Percentiles rank a stretch among this genome's conserved stretches.
Conservation (phyloP, 1,139 yeast species). For the Lodderomyces metapsilosis region DNA sequence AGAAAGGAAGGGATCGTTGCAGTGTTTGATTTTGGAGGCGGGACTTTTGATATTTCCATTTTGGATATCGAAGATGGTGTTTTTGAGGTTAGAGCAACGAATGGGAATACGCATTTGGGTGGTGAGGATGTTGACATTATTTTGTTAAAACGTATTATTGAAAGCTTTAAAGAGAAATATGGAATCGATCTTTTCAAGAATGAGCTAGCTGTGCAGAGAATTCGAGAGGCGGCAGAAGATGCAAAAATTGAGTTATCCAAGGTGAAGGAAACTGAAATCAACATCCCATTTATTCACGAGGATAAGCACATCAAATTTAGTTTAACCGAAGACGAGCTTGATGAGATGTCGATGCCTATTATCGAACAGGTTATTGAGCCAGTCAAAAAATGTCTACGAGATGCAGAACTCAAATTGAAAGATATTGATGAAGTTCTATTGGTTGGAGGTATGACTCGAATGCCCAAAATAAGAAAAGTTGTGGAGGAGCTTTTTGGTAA, state of each 20-base stretch:
- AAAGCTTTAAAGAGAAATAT: conserved; percentile 39
- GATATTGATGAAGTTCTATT: conserved; percentile 71
- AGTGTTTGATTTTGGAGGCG: conserved; percentile 82
- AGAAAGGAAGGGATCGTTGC: conserved; percentile 60
- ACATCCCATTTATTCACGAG: conserved; percentile 59
- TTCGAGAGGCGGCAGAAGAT: conserved; percentile 69
- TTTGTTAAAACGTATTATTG: conserved; percentile 52
- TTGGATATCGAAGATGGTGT: conserved; percentile 80
- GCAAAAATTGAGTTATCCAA: conserved; percentile 72
- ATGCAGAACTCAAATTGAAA: conserved; percentile 59
- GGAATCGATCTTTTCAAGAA: conserved; percentile 48
- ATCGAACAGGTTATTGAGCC: conserved; percentile 65
- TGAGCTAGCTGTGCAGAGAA: conserved; percentile 58
- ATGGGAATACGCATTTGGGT: conserved; percentile 81
- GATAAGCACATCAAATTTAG: conserved; percentile 51
- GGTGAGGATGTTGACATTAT: conserved; percentile 79
- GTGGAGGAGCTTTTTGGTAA: conserved; percentile 59
- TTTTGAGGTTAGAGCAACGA: conserved; percentile 79
- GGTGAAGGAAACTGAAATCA: conserved; percentile 52
- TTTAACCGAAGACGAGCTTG: conserved; percentile 63
- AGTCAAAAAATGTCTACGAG: conserved; percentile 64
- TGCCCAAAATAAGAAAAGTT: conserved; percentile 67
- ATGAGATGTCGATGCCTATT: conserved; percentile 57
- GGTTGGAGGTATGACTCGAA: conserved; percentile 85
- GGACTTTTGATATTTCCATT: conserved; percentile 79